Percentiles rank a stretch among this genome's conserved stretches.
Conservation (phyloP, 139 green algal species). For the Closterium sp. region DNA sequence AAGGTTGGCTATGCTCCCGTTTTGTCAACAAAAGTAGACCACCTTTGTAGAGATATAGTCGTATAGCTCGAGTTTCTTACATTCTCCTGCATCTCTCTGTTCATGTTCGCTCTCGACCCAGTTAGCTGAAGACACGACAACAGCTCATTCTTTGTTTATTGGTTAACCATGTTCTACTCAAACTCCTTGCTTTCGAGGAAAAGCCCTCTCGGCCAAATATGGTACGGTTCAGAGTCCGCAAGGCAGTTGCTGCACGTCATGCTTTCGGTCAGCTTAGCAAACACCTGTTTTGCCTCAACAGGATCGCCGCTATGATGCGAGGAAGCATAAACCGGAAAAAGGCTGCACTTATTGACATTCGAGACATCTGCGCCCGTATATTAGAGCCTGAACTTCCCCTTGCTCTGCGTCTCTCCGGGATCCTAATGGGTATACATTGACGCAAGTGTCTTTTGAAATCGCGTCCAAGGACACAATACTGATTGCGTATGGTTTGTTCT, state of each 20-base stretch:
- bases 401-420: neutral
- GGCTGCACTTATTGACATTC: neutral
- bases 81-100: neutral
- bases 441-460: neutral
- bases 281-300: neutral
- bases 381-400: neutral
- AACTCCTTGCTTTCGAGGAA: neutral
- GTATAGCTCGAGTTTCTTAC: neutral
- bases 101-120: neutral
- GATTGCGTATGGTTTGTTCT: neutral
- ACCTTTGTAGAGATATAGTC: neutral
- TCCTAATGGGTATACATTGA: neutral
- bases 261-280: neutral
- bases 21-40: neutral
- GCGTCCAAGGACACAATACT: neutral
- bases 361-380: neutral
- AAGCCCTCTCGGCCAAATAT: neutral
- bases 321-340: neutral
- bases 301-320: neutral
- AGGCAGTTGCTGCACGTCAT: neutral
- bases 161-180: neutral
- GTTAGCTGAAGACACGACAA: neutral
- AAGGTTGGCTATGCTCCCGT: neutral
- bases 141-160: neutral
- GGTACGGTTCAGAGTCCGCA: neutral